Evolutionary conservation across 129 eudicot species (phyloP).

Genomic region (Lactuca sativa): DNA sequence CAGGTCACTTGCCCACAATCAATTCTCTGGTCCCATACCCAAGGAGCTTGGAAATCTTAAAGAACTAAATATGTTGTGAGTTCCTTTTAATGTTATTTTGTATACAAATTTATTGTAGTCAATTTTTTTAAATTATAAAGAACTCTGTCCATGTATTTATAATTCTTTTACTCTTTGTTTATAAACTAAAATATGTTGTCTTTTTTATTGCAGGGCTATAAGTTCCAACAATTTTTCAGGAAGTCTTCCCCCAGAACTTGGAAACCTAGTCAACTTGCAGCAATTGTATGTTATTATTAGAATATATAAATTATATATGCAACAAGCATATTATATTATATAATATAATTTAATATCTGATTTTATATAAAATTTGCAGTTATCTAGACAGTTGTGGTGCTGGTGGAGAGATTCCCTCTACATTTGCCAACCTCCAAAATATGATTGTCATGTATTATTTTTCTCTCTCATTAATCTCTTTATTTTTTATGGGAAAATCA

Average conservation of each 20-base stretch:
- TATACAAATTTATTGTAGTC: not conserved
- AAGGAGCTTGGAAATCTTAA: conserved; percentile 54
- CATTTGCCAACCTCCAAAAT: conserved; percentile 52
- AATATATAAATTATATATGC: not conserved
- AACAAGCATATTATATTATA: not conserved
- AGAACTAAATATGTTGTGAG: conserved; percentile 53
- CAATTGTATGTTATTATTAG: conserved; percentile 43
- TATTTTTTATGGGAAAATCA: not conserved
- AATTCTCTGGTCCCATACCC: conserved; percentile 50
- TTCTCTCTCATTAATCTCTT: not conserved
- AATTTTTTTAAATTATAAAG: not conserved
- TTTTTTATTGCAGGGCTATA: conserved; percentile 45
- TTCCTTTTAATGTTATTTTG: not conserved
- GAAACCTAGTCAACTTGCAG: conserved; percentile 44
- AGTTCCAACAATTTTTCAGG: conserved; percentile 73
- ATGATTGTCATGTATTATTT: conserved; percentile 44
- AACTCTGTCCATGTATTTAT: not conserved
- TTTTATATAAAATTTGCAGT: conserved; percentile 33
- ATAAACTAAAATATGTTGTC: conserved; percentile 2
- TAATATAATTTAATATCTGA: conserved; percentile 1
- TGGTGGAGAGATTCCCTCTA: conserved; percentile 62
- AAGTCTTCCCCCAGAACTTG: conserved; percentile 66
- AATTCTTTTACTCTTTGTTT: not conserved
- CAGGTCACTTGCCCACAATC: conserved; percentile 54
- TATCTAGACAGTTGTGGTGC: conserved; percentile 61